These are phyloP conservation scores for Cyclotella baltica DNA, from an alignment of 108 stramenopile species.

Conservation along the genomic window DNA sequence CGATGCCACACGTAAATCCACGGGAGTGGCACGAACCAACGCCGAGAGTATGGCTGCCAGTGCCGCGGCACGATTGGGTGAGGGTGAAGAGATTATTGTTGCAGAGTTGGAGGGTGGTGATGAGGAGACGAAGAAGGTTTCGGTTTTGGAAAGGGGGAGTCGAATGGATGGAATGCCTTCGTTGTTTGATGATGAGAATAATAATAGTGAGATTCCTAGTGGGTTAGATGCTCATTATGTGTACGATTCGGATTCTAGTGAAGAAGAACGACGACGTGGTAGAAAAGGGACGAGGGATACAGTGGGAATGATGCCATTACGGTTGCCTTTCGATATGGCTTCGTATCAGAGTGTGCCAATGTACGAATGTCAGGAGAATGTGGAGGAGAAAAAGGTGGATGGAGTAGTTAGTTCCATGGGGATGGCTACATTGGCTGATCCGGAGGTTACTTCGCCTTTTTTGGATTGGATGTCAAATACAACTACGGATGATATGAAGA, in stretches of 20 bases:
- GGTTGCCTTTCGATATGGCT: slow-evolving; percentile 60
- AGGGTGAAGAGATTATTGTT: slow-evolving; percentile 82
- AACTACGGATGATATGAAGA: slow-evolving; percentile 19
- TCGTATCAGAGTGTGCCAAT: slow-evolving; percentile 31
- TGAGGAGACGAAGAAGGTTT: slow-evolving; percentile 23
- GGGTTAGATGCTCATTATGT: slow-evolving; percentile 35
- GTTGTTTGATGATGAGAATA: slow-evolving; percentile 45
- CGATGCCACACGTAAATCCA: not conserved
- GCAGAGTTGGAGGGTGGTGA: slow-evolving; percentile 63
- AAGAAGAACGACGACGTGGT: slow-evolving; percentile 42
- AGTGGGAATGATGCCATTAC: slow-evolving; percentile 32
- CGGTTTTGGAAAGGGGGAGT: slow-evolving; percentile 24
- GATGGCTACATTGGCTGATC: slow-evolving; percentile 29
- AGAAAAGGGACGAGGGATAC: not conserved
- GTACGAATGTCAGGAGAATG: slow-evolving; percentile 46
- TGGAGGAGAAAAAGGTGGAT: slow-evolving; percentile 41
- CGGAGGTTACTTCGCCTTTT: slow-evolving; percentile 52
- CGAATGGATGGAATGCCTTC: slow-evolving; percentile 17
- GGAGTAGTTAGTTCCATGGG: slow-evolving; percentile 7
- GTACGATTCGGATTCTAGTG: slow-evolving; percentile 88
- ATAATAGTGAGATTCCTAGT: slow-evolving; percentile 2
- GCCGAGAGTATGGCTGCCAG: slow-evolving; percentile 44
- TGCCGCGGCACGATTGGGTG: slow-evolving; percentile 45
- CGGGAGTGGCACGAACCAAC: slow-evolving; percentile 26
- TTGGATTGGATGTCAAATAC: slow-evolving; percentile 23